Evolutionary conservation across 2,329 filamentous ascomycete genomes (phyloP).

Genomic region (Aspergillus luchuensis): DNA sequence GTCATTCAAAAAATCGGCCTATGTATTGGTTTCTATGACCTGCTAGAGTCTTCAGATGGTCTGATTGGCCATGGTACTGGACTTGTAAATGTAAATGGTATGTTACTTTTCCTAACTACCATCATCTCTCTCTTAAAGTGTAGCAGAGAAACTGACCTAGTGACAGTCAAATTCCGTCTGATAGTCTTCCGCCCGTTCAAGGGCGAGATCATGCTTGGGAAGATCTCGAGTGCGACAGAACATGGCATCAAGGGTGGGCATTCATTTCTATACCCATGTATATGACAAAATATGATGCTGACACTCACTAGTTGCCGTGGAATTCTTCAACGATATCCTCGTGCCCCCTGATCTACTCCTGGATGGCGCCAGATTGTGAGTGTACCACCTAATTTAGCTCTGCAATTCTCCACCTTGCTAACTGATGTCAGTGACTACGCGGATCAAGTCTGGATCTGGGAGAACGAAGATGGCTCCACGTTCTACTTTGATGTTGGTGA

Average conservation of each 20-base stretch:
- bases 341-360: constrained; percentile 75
- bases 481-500: constrained; percentile 91
- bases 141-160: not conserved
- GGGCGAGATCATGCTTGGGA: constrained; percentile 83
- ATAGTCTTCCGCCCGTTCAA: constrained; percentile 96
- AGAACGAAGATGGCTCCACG: constrained; percentile 67
- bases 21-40: constrained; percentile 89
- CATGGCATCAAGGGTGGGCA: constrained; percentile 69
- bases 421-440: constrained; percentile 62
- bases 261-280: not conserved
- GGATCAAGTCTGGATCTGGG: constrained; percentile 84
- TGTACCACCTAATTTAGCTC: constrained; percentile 13
- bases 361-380: constrained; percentile 74
- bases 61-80: constrained; percentile 91
- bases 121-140: not conserved
- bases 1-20: constrained; percentile 93
- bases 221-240: constrained; percentile 73
- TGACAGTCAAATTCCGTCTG: constrained; percentile 82
- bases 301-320: constrained; percentile 66
- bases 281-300: constrained; percentile 10
- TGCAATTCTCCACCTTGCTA: constrained; percentile 19
- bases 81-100: constrained; percentile 91
- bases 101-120: constrained; percentile 15
- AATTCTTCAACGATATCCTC: constrained; percentile 93
- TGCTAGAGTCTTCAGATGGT: constrained; percentile 86